Conservation (phyloP, 2,329 filamentous ascomycete species). For the Aspergillus texensis region DNA sequence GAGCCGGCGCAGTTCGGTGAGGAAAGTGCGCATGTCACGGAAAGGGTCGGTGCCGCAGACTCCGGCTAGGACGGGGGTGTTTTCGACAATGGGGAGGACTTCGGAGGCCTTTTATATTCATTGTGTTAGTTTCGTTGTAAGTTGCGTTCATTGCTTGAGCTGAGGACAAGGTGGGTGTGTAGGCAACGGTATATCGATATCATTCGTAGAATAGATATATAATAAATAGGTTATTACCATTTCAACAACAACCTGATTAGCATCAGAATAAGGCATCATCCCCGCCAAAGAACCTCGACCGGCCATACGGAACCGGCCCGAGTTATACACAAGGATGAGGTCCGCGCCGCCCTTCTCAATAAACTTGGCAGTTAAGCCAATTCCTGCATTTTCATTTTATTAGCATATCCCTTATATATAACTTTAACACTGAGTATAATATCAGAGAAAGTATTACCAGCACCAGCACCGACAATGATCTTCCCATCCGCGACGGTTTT, state of each 20-base stretch:
- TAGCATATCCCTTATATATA: background rate
- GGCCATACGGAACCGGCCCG: constrained; percentile 72
- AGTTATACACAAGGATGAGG: constrained; percentile 73
- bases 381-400: constrained; percentile 48
- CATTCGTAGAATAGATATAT: background rate
- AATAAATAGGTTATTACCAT: constrained; percentile 52
- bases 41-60: constrained; percentile 74
- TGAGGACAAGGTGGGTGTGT: background rate
- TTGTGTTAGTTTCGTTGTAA: background rate
- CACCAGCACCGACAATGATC: constrained; percentile 69
- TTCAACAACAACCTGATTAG: constrained; percentile 69
- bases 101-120: constrained; percentile 56
- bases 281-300: constrained; percentile 70
- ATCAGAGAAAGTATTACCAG: constrained; percentile 42
- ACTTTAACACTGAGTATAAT: background rate
- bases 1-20: constrained; percentile 61
- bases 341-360: constrained; percentile 70
- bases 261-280: constrained; percentile 71
- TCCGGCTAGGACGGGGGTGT: constrained; percentile 69
- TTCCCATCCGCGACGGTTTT: constrained; percentile 58
- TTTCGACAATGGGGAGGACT: constrained; percentile 65
- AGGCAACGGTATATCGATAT: background rate
- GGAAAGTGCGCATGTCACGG: constrained; percentile 62
- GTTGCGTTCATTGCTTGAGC: background rate
- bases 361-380: constrained; percentile 71